Evolutionary conservation across 75 land plant genomes (phyloP).

Genomic region (Cunninghamia lanceolata): DNA sequence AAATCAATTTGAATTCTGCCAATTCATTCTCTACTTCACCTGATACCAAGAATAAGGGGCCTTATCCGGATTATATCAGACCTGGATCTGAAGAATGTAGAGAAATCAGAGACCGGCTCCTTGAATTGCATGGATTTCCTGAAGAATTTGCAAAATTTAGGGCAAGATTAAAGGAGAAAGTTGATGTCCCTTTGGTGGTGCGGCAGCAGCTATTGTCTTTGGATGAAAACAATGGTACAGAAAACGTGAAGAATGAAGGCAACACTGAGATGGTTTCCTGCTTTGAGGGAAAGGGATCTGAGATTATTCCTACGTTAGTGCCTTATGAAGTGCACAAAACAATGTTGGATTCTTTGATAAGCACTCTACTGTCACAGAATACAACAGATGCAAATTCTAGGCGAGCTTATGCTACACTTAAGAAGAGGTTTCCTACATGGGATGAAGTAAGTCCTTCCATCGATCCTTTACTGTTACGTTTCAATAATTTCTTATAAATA

Average conservation of each 20-base stretch:
- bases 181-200: neutral
- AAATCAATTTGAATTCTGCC: neutral
- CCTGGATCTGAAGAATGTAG: slow-evolving; percentile 52
- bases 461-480: neutral
- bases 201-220: neutral
- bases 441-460: slow-evolving; percentile 41
- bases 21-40: neutral
- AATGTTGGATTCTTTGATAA: slow-evolving; percentile 72
- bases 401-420: slow-evolving; percentile 65
- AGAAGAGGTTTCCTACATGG: slow-evolving; percentile 70
- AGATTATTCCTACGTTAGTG: neutral
- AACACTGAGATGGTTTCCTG: neutral
- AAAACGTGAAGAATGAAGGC: slow-evolving; percentile 2
- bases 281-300: neutral
- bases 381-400: slow-evolving; percentile 70
- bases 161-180: slow-evolving; percentile 8
- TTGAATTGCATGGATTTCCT: slow-evolving; percentile 61
- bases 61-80: slow-evolving; percentile 27
- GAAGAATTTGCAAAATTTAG: slow-evolving; percentile 34
- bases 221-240: neutral
- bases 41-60: neutral
- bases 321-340: slow-evolving; percentile 18
- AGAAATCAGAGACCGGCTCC: slow-evolving; percentile 40
- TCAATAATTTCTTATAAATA: neutral
- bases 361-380: slow-evolving; percentile 69